Evolutionary conservation across 305 asterid genomes (phyloP).

Genomic region (Fraxinus dipetala): DNA sequence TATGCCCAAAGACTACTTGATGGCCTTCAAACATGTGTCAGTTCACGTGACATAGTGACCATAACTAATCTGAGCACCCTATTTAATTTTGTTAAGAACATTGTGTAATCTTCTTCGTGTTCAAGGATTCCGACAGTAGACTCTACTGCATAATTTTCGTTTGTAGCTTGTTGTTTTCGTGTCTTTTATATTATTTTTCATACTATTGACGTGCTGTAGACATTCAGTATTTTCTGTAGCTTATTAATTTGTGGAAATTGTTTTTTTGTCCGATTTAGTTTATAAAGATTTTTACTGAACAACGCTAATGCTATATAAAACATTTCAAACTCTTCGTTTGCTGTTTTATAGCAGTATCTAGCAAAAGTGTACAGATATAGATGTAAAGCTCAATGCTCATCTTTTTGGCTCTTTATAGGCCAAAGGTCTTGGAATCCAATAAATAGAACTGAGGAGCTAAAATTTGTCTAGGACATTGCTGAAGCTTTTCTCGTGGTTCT

Average conservation of each 20-base stretch:
- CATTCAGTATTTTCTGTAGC: neutral
- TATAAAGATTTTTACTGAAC: no score
- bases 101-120: neutral
- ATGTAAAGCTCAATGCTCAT: neutral
- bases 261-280: no score
- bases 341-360: neutral
- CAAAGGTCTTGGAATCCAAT: conserved; percentile 93
- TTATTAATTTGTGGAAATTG: no score
- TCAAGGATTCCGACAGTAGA: neutral
- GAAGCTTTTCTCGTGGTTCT: conserved; percentile 79
- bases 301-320: no score
- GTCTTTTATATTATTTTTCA: neutral
- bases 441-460: conserved; percentile 70
- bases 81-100: neutral
- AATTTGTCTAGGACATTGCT: conserved; percentile 71
- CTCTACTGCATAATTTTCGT: neutral
- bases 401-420: conserved; percentile 47
- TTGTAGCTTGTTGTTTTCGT: neutral
- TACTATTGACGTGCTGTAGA: neutral
- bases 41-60: conserved; percentile 66
- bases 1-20: conserved; percentile 69
- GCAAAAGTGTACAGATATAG: neutral
- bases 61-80: conserved; percentile 54
- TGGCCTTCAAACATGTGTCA: conserved; percentile 71
- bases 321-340: neutral